Evolutionary conservation across 2,329 filamentous ascomycete genomes (phyloP), one percentile per base, ranked within the genome.

Genomic region (Neodidymelliopsis sp.): DNA sequence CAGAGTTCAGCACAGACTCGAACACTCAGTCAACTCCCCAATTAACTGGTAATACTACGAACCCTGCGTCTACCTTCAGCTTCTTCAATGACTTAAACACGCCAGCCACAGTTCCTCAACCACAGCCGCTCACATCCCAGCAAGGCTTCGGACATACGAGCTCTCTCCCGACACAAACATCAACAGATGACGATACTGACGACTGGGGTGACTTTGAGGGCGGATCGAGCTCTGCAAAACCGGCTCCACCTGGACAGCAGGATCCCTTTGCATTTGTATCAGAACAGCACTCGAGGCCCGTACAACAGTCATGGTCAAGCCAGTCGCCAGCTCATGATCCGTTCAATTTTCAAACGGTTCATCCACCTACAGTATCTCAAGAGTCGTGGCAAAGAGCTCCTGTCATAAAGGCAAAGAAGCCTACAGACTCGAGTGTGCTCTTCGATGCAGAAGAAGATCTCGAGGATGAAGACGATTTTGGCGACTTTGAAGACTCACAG

Each of bases 121-220:
- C 44, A 20, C 59, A 60, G 37, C 52, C 45, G 36, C 42, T 49
- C 16, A 19, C 47, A 8, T 35, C 51, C 15, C 30, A 49, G 30
- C 50, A 47, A 33, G 33, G 48, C n/a, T 61, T 52, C 9, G 42
- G 48, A 4, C 24, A 24, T 4, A 27, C 42, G 22, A 33, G 13
- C 6, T 38, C 13, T 16, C 22, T 13, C 10, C 23, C 36, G 8
- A 37, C 11, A 19, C 38, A 52, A 36, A 22, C 49, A 20, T 5
- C 43, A 0, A 24, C 39, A 5, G 39, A 25, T 11, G 67, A 66
- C 27, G 66, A 71, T 6, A 62, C 63, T 16, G 72, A 75, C 49
- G 72, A 74, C 20, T 75, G 70, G 70, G 72, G 72, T n/a, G 72
- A 75, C 29, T 75, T 75, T 38, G 71, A 74, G 48, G 71, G 65